Percentiles rank a stretch among this genome's conserved stretches.
Conservation (phyloP, 805 yeast genomes). For the Hanseniaspora thailandica region DNA sequence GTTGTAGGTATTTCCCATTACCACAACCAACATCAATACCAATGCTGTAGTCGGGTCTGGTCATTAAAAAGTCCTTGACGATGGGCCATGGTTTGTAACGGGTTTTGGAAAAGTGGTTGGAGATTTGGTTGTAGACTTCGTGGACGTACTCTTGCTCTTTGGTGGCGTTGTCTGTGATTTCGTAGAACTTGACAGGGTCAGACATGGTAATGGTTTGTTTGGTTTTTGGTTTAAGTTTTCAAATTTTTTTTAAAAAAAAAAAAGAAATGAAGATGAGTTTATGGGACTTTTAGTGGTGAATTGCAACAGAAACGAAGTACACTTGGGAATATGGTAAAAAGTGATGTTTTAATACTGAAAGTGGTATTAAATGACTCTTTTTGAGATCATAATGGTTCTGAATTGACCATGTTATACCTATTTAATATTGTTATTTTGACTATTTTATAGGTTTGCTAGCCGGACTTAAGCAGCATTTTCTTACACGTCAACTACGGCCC, state of each 20-base stretch:
- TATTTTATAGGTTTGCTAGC: too few species aligned
- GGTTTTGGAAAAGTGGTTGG: constrained; percentile 84
- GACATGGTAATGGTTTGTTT: neutral
- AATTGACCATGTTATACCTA: too few species aligned
- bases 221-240: neutral
- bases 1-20: constrained; percentile 77
- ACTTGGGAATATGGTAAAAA: too few species aligned
- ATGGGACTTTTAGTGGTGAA: too few species aligned
- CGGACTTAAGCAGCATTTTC: too few species aligned
- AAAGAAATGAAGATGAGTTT: neutral
- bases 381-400: too few species aligned
- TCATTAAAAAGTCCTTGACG: constrained; percentile 56
- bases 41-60: constrained; percentile 41
- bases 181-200: constrained; percentile 3
- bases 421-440: too few species aligned
- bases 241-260: neutral
- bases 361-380: too few species aligned
- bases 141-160: constrained; percentile 78
- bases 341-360: too few species aligned
- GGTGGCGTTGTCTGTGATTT: constrained; percentile 26
- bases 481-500: too few species aligned
- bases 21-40: constrained; percentile 97
- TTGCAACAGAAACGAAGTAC: too few species aligned
- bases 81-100: constrained; percentile 96
- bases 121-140: constrained; percentile 84